phyloP scores from a whole-genome alignment of 169 alveolate species.

The Plasmodium gaboni region DNA sequence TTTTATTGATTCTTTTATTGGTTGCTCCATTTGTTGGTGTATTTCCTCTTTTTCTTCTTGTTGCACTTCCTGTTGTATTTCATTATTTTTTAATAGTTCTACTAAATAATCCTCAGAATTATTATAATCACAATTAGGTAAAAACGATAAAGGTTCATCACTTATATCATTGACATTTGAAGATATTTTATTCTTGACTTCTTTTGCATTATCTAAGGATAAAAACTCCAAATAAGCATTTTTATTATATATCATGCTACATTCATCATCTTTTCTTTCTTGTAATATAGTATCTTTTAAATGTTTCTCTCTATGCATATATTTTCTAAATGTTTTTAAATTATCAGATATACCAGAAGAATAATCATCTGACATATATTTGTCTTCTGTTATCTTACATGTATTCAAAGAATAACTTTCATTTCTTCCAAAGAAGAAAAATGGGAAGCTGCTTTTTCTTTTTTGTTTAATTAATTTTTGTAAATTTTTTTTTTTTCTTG shows the following conservation, averaged over 20 bases:
- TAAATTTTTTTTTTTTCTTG: conserved; percentile 70
- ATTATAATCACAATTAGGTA: too few relatives aligned
- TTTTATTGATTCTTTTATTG: background rate
- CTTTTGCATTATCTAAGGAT: background rate
- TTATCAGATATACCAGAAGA: conserved; percentile 33
- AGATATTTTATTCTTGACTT: background rate
- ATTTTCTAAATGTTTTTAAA: conserved; percentile 24
- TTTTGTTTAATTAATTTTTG: conserved; percentile 63
- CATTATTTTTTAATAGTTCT: too few relatives aligned
- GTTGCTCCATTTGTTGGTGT: too few relatives aligned
- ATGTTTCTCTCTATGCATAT: conserved; percentile 35
- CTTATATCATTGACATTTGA: too few relatives aligned
- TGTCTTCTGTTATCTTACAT: conserved; percentile 24
- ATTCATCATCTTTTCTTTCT: background rate
- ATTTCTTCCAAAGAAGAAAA: conserved; percentile 34
- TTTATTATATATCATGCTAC: background rate
- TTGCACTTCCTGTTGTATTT: background rate
- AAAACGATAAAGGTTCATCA: too few relatives aligned
- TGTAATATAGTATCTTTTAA: conserved; percentile 1
- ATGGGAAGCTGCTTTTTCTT: conserved; percentile 3
- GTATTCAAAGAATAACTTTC: conserved; percentile 33
- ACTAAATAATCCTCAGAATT: too few relatives aligned
- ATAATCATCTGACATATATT: conserved; percentile 21
- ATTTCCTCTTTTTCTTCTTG: background rate
- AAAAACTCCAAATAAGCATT: conserved; percentile 4